A percentile compares a stretch with the other conserved stretches of the same genome.
These are phyloP conservation scores for Avicennia marina DNA, from an alignment of 257 asterid species.

Conservation along the genomic window DNA sequence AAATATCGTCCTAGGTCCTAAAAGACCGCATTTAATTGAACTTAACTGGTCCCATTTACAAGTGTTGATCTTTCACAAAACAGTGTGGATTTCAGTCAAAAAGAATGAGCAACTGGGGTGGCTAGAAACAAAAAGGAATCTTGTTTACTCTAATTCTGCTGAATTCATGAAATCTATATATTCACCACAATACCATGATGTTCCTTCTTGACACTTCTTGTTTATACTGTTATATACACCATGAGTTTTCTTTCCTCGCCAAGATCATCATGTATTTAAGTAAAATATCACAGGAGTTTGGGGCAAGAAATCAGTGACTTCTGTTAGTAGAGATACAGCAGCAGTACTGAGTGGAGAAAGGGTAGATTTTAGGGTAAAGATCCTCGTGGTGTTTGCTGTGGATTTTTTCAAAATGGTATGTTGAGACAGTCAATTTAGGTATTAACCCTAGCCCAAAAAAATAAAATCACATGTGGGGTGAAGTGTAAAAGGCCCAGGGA, in stretches of 20 bases:
- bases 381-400: slow-evolving; percentile 3
- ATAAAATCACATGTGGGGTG: slow-evolving; percentile 9
- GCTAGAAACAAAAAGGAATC: slow-evolving; percentile 6
- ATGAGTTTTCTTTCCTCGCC: neutral
- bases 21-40: neutral
- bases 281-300: too few relatives aligned
- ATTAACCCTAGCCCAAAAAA: slow-evolving; percentile 16
- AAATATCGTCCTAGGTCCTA: neutral
- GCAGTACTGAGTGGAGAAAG: too few relatives aligned
- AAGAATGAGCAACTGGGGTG: slow-evolving; percentile 15
- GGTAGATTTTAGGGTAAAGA: too few relatives aligned
- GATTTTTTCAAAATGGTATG: slow-evolving; percentile 8
- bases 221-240: too few relatives aligned
- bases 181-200: neutral
- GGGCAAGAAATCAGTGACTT: neutral
- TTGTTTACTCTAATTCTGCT: slow-evolving; percentile 13
- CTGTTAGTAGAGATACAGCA: too few relatives aligned
- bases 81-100: slow-evolving; percentile 15
- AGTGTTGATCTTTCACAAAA: slow-evolving; percentile 11
- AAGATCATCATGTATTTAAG: neutral
- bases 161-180: neutral
- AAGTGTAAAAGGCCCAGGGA: slow-evolving; percentile 26
- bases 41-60: slow-evolving; percentile 9
- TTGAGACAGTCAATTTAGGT: slow-evolving; percentile 20
- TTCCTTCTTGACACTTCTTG: too few relatives aligned